phyloP scores from a whole-genome alignment of 345 rosid species.

The Eucalyptus shirleyi region DNA sequence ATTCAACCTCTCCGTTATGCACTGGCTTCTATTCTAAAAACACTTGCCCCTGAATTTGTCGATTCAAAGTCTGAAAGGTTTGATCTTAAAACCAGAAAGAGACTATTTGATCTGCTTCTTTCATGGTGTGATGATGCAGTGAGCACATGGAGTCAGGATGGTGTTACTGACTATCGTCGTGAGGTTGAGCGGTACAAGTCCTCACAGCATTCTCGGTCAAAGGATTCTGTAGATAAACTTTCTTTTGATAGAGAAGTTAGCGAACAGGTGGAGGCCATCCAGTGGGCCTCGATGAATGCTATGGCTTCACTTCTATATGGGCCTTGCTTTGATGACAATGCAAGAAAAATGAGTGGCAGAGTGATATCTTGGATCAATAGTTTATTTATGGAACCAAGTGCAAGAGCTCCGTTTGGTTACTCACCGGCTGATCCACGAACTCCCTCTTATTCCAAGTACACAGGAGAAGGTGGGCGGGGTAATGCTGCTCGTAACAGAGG shows the following conservation, averaged over 20 bases:
- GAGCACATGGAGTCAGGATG: constrained; percentile 81
- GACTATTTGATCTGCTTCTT: constrained; percentile 80
- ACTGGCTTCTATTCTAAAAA: constrained; percentile 82
- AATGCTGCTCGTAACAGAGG: constrained; percentile 78
- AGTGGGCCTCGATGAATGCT: constrained; percentile 98
- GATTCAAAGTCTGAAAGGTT: constrained; percentile 87
- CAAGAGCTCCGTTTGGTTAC: constrained; percentile 93
- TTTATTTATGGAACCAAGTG: constrained; percentile 89
- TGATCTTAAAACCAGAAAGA: constrained; percentile 81
- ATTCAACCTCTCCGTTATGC: constrained; percentile 88
- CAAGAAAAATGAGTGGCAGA: constrained; percentile 97
- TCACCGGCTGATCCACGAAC: constrained; percentile 93
- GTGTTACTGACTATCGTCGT: constrained; percentile 81
- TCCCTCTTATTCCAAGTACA: constrained; percentile 80
- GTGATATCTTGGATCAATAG: constrained; percentile 96
- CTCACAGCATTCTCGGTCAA: constrained; percentile 81
- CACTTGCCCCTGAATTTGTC: constrained; percentile 92
- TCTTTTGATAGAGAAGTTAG: constrained; percentile 88
- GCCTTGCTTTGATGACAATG: constrained; percentile 97
- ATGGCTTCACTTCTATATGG: constrained; percentile 97
- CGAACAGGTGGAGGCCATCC: constrained; percentile 91
- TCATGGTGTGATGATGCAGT: constrained; percentile 91
- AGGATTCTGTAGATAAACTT: constrained; percentile 89
- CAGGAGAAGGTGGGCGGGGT: constrained; percentile 84
- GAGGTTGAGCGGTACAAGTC: constrained; percentile 95